Percentiles rank a stretch among this genome's conserved stretches.
Conservation (phyloP, 768 basidiomycete genomes). For the Lactifluus echinatus region DNA sequence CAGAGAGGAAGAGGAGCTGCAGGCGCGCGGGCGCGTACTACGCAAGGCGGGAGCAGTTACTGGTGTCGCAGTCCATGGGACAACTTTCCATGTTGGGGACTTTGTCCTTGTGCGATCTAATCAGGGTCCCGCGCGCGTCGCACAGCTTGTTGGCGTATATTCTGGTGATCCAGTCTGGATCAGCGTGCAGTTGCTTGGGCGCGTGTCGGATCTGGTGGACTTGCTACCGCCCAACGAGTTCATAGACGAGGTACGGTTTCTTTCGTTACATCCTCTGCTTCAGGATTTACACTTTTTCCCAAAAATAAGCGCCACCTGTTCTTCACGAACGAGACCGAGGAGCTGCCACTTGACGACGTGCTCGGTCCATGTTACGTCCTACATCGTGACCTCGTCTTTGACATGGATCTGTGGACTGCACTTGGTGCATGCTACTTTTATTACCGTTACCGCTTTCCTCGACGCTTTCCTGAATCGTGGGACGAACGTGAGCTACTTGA, state of each 20-base stretch:
- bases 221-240: slow-evolving; percentile 33
- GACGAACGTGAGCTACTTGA: slow-evolving; percentile 26
- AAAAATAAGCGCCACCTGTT: slow-evolving; percentile 66
- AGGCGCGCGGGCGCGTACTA: slow-evolving; percentile 25
- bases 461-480: slow-evolving; percentile 28
- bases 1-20: slow-evolving; percentile 29
- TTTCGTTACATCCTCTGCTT: not conserved
- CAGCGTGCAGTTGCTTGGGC: slow-evolving; percentile 36
- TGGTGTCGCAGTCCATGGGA: slow-evolving; percentile 40
- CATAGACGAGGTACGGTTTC: slow-evolving; percentile 50
- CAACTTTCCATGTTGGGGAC: slow-evolving; percentile 52
- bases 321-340: slow-evolving; percentile 40
- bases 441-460: slow-evolving; percentile 47
- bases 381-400: slow-evolving; percentile 27
- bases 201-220: slow-evolving; percentile 34
- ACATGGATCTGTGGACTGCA: slow-evolving; percentile 10
- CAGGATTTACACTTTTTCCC: not conserved
- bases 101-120: slow-evolving; percentile 44
- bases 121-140: slow-evolving; percentile 48
- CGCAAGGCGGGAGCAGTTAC: slow-evolving; percentile 9
- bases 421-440: slow-evolving; percentile 40
- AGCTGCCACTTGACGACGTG: slow-evolving; percentile 32
- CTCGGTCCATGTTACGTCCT: slow-evolving; percentile 43
- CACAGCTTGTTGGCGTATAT: slow-evolving; percentile 36
- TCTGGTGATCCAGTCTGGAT: slow-evolving; percentile 15